Conservation (phyloP, 2,329 filamentous ascomycete species). For the Stachybotrys echinatus region DNA sequence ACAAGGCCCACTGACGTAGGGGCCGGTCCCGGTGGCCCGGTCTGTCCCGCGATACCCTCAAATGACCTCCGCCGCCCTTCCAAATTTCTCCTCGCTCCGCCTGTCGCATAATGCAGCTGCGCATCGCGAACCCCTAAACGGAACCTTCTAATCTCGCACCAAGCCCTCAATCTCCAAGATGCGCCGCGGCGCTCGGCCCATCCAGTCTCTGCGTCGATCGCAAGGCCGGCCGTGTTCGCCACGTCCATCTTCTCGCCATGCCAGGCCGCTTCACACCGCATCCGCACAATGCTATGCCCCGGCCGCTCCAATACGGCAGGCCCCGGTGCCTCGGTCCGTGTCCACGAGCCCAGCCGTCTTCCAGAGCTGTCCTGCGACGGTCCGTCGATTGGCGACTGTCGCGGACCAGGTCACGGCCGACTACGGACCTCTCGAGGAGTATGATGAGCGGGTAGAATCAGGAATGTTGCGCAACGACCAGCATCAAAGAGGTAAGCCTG, state of each 20-base stretch:
- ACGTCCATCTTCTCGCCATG: too few species aligned
- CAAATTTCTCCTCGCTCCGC: neutral
- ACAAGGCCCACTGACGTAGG: neutral
- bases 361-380: neutral
- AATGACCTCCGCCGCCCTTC: neutral
- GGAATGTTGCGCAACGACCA: conserved; percentile 79
- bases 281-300: too few species aligned
- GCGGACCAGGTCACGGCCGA: conserved; percentile 19
- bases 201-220: neutral
- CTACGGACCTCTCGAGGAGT: conserved; percentile 77
- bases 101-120: neutral
- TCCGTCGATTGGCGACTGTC: conserved; percentile 22
- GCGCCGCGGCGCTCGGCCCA: neutral
- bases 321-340: too few species aligned
- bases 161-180: neutral
- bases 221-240: neutral
- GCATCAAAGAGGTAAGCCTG: conserved; percentile 71
- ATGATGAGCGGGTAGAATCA: conserved; percentile 71
- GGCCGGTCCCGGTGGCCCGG: neutral
- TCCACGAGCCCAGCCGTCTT: too few species aligned
- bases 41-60: neutral
- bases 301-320: too few species aligned
- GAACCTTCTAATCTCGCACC: neutral
- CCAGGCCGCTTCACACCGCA: too few species aligned
- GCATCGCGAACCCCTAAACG: neutral